Evolutionary conservation across 225 moss, liverwort and hornwort genomes (phyloP).

Genomic region (Polytrichum formosum): DNA sequence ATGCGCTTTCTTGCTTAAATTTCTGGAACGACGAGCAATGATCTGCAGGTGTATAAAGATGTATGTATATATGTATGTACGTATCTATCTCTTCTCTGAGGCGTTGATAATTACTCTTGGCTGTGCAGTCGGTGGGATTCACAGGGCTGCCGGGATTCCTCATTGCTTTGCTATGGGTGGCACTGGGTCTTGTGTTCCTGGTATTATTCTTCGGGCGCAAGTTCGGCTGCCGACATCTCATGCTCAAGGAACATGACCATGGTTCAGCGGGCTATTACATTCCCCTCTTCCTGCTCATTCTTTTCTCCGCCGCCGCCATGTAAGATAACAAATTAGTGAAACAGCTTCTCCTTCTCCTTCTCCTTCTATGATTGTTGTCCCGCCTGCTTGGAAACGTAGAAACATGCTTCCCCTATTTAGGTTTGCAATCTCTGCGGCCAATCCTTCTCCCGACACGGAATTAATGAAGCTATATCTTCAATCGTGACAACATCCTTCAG

Average conservation of each 20-base stretch:
- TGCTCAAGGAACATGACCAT: conserved; percentile 32
- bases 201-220: conserved; percentile 29
- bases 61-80: too few relatives aligned
- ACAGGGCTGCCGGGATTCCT: conserved; percentile 52
- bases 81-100: background rate
- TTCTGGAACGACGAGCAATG: too few relatives aligned
- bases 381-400: too few relatives aligned
- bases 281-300: conserved; percentile 45
- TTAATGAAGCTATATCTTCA: too few relatives aligned
- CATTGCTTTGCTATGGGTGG: conserved; percentile 34
- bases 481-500: too few relatives aligned
- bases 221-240: conserved; percentile 51
- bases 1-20: too few relatives aligned
- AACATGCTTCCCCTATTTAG: too few relatives aligned
- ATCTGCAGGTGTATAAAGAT: too few relatives aligned
- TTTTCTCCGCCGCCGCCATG: conserved; percentile 51
- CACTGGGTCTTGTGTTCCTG: conserved; percentile 34
- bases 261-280: conserved; percentile 47
- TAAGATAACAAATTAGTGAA: conserved; percentile 12
- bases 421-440: too few relatives aligned
- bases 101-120: background rate
- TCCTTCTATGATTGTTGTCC: too few relatives aligned
- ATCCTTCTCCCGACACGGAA: too few relatives aligned
- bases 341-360: too few relatives aligned
- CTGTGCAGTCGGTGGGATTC: conserved; percentile 47